These are phyloP conservation scores for Rhododendron henanense DNA, from an alignment of 148 eudicot species.

Conservation along the genomic window DNA sequence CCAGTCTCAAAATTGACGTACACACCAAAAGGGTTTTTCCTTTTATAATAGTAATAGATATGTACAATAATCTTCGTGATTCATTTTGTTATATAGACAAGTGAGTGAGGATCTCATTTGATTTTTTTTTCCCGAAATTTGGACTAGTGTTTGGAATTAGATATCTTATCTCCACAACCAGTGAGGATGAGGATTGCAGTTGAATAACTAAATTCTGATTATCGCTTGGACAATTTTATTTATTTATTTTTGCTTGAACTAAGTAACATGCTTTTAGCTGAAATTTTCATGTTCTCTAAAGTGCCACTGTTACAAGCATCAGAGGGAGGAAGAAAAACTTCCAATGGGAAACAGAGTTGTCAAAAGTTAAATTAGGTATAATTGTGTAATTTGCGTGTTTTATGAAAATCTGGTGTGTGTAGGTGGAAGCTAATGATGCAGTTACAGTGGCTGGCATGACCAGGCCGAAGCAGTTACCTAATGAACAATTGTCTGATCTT, in stretches of 20 bases:
- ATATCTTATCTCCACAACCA: neutral
- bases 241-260: neutral
- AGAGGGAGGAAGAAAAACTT: neutral
- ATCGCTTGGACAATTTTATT: neutral
- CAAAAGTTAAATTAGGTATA: neutral
- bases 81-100: neutral
- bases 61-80: neutral
- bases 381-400: conserved; percentile 2
- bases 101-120: neutral
- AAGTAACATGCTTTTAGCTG: neutral
- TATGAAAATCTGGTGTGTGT: conserved; percentile 5
- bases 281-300: neutral
- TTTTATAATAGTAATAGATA: neutral
- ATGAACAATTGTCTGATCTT: conserved; percentile 80
- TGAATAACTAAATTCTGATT: neutral
- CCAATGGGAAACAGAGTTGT: neutral
- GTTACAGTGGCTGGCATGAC: conserved; percentile 92
- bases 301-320: neutral
- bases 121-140: neutral
- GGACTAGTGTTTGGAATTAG: neutral
- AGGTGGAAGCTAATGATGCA: conserved; percentile 96
- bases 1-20: neutral
- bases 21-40: neutral
- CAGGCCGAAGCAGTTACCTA: conserved; percentile 84
- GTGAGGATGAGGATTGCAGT: neutral